Conservation (phyloP, 805 yeast species). For the Candida orba region DNA sequence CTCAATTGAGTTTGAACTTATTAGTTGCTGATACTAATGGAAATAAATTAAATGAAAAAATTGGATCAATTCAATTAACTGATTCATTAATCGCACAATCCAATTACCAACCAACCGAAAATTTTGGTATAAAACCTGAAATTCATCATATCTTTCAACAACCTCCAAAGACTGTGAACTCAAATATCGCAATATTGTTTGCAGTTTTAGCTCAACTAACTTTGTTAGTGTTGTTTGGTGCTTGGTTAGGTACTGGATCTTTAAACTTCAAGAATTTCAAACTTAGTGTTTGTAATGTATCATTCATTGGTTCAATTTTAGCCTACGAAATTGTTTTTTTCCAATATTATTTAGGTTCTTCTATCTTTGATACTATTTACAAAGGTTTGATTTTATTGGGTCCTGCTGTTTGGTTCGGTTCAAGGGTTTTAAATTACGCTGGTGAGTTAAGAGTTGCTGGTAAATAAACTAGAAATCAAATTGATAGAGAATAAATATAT, state of each 20-base stretch:
- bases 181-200: constrained; percentile 16
- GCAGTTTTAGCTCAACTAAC: constrained; percentile 10
- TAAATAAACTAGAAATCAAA: constrained; percentile 9
- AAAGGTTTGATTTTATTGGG: constrained; percentile 15
- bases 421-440: constrained; percentile 21
- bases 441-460: constrained; percentile 23
- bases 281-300: constrained; percentile 8
- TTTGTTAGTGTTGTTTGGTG: constrained; percentile 11
- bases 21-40: constrained; percentile 14
- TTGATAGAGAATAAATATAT: background rate
- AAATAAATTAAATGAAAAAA: constrained; percentile 2
- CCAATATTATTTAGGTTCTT: constrained; percentile 20
- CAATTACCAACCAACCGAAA: constrained; percentile 11
- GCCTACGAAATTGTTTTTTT: constrained; percentile 21
- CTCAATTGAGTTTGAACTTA: constrained; percentile 11
- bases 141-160: constrained; percentile 22
- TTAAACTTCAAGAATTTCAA: constrained; percentile 20
- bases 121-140: constrained; percentile 20
- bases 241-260: constrained; percentile 15
- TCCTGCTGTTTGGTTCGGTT: constrained; percentile 24
- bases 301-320: constrained; percentile 15
- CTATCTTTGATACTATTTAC: constrained; percentile 19
- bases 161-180: constrained; percentile 17
- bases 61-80: constrained; percentile 19
- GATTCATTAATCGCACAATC: constrained; percentile 12